Percentiles rank a stretch among this genome's conserved stretches.
phyloP scores from a whole-genome alignment of 805 yeast species.

The Saccharomycopsis schoenii region DNA sequence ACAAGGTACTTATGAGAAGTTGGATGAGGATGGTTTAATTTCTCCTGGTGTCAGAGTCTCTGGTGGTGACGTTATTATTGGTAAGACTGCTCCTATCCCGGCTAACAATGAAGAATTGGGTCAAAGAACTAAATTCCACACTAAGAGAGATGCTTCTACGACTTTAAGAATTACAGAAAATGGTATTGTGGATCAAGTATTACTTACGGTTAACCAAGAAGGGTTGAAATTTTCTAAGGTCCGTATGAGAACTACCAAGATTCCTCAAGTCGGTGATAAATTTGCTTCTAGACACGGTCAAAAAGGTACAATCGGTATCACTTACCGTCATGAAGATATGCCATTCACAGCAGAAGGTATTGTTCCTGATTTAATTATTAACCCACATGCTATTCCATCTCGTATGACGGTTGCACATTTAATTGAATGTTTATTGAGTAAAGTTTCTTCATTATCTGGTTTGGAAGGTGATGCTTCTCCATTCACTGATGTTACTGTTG shows the following conservation, averaged over 20 bases:
- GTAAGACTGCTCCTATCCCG: conserved; percentile 98
- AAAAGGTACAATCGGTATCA: conserved; percentile 99
- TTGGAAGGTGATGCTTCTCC: conserved; percentile 99
- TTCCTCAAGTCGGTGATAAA: conserved; percentile 98
- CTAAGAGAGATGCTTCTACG: conserved; percentile 97
- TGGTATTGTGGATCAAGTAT: conserved; percentile 97
- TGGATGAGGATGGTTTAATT: conserved; percentile 96
- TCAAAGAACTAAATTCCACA: conserved; percentile 95
- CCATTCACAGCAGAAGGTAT: conserved; percentile 93
- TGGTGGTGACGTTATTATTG: conserved; percentile 97
- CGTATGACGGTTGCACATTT: conserved; percentile 99
- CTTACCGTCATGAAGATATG: conserved; percentile 98
- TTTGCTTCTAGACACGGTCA: conserved; percentile 99
- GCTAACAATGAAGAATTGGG: conserved; percentile 98
- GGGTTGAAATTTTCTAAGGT: conserved; percentile 97
- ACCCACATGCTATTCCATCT: conserved; percentile 99
- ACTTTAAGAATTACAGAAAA: conserved; percentile 94
- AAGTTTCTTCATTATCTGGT: conserved; percentile 91
- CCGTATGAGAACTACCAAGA: conserved; percentile 96
- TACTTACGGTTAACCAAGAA: conserved; percentile 94
- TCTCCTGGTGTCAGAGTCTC: conserved; percentile 98
- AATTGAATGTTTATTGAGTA: conserved; percentile 93
- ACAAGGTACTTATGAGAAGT: conserved; percentile 95
- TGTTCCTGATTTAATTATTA: conserved; percentile 94
- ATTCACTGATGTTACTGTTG: conserved; percentile 96